A percentile compares a stretch with the other conserved stretches of the same genome.
These are phyloP conservation scores for Beauveria scarabaeidicola DNA, from an alignment of 2,329 filamentous ascomycete species.

Conservation along the genomic window DNA sequence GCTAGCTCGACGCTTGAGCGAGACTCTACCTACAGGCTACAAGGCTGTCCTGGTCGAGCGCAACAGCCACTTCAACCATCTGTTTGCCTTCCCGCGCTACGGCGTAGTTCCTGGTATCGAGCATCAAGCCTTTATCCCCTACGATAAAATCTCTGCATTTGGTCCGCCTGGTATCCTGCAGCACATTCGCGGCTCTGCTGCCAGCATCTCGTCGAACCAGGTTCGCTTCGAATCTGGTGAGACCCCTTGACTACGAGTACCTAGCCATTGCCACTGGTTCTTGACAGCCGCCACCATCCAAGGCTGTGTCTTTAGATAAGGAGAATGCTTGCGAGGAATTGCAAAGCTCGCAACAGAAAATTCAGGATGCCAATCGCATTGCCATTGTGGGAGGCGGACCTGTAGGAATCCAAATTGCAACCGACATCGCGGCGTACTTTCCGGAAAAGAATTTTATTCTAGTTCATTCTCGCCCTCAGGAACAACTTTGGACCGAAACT, in stretches of 20 bases:
- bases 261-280: constrained; percentile 18
- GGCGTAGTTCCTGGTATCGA: constrained; percentile 35
- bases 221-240: neutral
- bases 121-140: constrained; percentile 41
- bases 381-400: constrained; percentile 20
- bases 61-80: constrained; percentile 42
- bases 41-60: constrained; percentile 39
- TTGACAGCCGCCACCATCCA: constrained; percentile 15
- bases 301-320: neutral
- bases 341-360: constrained; percentile 15
- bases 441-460: constrained; percentile 18
- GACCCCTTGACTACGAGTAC: constrained; percentile 15
- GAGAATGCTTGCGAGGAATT: constrained; percentile 13
- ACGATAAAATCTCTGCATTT: constrained; percentile 19
- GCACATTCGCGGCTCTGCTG: neutral
- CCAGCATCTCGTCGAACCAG: neutral
- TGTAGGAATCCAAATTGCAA: constrained; percentile 8
- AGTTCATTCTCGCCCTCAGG: constrained; percentile 15
- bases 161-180: constrained; percentile 14
- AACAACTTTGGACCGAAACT: neutral
- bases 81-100: constrained; percentile 41
- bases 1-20: neutral
- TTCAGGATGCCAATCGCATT: constrained; percentile 17
- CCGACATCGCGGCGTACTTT: constrained; percentile 10
- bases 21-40: neutral